Conservation (phyloP, 805 yeast species). For the Candida germanica region DNA sequence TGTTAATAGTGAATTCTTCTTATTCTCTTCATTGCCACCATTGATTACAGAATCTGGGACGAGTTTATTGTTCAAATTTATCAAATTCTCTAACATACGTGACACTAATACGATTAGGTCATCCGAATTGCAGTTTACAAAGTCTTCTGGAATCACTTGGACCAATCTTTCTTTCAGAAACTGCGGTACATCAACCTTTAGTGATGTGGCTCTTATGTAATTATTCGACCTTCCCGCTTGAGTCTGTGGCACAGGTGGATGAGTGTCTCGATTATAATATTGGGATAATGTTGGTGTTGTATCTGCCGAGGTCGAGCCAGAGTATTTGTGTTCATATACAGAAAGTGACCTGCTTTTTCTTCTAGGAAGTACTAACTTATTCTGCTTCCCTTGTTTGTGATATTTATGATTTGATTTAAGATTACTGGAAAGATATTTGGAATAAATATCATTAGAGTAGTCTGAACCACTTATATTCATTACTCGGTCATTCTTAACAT, state of each 20-base stretch:
- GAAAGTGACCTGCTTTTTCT: constrained; percentile 2
- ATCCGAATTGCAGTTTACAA: constrained; percentile 63
- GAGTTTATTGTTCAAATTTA: constrained; percentile 66
- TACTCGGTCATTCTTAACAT: constrained; percentile 9
- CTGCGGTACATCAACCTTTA: constrained; percentile 1
- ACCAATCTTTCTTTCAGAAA: constrained; percentile 1
- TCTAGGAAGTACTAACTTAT: constrained; percentile 1
- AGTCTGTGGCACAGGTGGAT: not conserved
- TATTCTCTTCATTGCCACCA: constrained; percentile 12
- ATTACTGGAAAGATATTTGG: constrained; percentile 6
- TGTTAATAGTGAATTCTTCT: constrained; percentile 46
- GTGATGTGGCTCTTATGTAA: constrained; percentile 5
- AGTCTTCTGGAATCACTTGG: constrained; percentile 27
- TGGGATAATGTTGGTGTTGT: constrained; percentile 3
- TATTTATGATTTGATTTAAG: not conserved
- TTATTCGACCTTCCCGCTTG: not conserved
- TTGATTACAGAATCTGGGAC: constrained; percentile 32
- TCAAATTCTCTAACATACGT: constrained; percentile 75
- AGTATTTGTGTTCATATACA: constrained; percentile 3
- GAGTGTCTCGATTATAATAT: constrained; percentile 2
- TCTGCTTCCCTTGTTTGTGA: not conserved
- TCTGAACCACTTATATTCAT: constrained; percentile 1
- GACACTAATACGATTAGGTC: constrained; percentile 72
- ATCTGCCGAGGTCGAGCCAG: constrained; percentile 4
- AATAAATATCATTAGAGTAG: constrained; percentile 5